Evolutionary conservation across 2,329 filamentous ascomycete genomes (phyloP), one percentile per base, ranked within the genome.

Genomic region (Ophiostoma montium): DNA sequence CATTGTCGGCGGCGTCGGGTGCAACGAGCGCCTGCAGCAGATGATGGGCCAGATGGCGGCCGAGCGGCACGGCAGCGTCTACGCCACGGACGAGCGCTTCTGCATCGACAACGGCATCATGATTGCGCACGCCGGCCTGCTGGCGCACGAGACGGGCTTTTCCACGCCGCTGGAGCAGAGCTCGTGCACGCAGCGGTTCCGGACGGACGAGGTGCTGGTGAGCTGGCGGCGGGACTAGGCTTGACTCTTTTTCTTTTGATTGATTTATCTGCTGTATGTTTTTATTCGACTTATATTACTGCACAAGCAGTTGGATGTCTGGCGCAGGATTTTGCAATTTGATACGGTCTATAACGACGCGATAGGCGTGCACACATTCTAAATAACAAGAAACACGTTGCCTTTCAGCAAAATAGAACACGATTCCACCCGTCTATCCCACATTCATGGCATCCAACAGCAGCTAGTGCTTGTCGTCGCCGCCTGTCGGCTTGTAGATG

Each of bases 101-200:
- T 98, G 92, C 63, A 98, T 98, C 58, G 92, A 98, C 66, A 98
- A 98, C 60, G 92, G 92, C 45, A 96, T 98, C 62, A 98, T 98
- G 92, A 98, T 98, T 68, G 92, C 92, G 1, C 90, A 98, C 64
- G 92, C 92, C 2, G 92, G 92, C 2, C 66, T 98, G 58, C 63
- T 95, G 59, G 89, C 89, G 1, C 92, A 84, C 62, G 73, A 81
- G 63, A 89, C 80, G 15, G 90, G 90, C 1, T 88, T 87, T 21
- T 21, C 18, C 52, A 95, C 88, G 1, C 68, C 75, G 8, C 63
- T 96, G 43, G 80, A 82, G 54, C 85, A 95, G 41, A 90, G 84
- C 57, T 86, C 84, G 12, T 95, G 84, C 64, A 90, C 85, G 13
- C 86, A 90, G 63, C 71, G 86, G 48, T 90, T 88, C 62, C 78